Evolutionary conservation across 2,329 filamentous ascomycete genomes (phyloP).

Genomic region (Fusarium gaditjirri): DNA sequence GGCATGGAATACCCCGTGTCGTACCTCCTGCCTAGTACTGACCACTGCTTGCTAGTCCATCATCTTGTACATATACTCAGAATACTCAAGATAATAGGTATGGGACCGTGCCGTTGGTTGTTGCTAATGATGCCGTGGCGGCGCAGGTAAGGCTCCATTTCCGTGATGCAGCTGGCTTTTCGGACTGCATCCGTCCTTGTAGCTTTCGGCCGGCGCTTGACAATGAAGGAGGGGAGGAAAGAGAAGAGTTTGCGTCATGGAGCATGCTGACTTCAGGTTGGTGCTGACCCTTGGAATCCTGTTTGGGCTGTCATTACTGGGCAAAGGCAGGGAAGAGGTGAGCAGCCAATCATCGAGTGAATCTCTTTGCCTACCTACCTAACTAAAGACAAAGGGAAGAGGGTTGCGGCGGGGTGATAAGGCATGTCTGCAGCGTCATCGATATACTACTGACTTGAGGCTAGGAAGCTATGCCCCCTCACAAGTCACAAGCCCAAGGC

Average conservation of each 20-base stretch:
- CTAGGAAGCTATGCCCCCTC: conserved; percentile 7
- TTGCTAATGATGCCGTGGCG: conserved; percentile 41
- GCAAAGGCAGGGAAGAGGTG: conserved; percentile 9
- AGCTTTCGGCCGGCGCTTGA: conserved; percentile 26
- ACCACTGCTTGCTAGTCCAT: not conserved
- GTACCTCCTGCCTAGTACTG: not conserved
- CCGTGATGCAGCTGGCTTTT: conserved; percentile 19
- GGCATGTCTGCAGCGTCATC: conserved; percentile 37
- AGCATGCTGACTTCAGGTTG: conserved; percentile 25
- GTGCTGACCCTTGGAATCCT: conserved; percentile 39
- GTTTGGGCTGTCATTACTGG: not conserved
- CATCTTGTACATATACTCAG: not conserved
- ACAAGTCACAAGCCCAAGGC: not conserved
- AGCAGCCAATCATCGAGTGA: not conserved
- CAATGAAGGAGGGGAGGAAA: not conserved
- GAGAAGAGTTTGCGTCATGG: conserved; percentile 40
- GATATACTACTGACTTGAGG: conserved; percentile 14
- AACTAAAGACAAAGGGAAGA: conserved; percentile 4
- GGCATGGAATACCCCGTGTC: not conserved
- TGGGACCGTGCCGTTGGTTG: conserved; percentile 7
- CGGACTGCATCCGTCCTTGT: conserved; percentile 22
- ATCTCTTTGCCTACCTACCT: conserved; percentile 1
- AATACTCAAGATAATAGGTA: not conserved
- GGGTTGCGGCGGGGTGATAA: conserved; percentile 22
- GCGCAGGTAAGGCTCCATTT: conserved; percentile 8